Percentiles rank a stretch among this genome's conserved stretches.
These are phyloP conservation scores for Boletellus sp. DNA, from an alignment of 768 basidiomycete genomes.

Conservation along the genomic window DNA sequence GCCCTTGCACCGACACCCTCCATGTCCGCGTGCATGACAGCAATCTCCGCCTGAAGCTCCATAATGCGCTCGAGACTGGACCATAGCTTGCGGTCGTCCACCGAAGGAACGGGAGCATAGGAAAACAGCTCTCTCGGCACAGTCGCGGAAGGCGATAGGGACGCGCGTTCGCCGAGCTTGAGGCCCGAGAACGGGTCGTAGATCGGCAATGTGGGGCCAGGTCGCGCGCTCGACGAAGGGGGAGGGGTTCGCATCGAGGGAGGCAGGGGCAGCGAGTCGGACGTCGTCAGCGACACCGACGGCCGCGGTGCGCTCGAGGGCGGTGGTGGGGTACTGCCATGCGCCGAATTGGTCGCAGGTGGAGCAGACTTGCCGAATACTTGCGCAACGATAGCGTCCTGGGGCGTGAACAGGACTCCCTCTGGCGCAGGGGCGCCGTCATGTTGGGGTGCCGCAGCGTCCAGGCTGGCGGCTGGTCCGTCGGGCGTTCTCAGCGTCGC, in stretches of 20 bases:
- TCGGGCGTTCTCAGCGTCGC: slow-evolving; percentile 9
- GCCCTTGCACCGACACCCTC: slow-evolving; percentile 45
- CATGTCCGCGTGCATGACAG: slow-evolving; percentile 71
- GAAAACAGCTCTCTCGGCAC: slow-evolving; percentile 5
- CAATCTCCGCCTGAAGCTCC: slow-evolving; percentile 68
- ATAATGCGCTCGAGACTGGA: slow-evolving; percentile 63
- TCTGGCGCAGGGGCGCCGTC: background rate
- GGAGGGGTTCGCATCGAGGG: slow-evolving; percentile 6
- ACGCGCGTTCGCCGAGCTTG: slow-evolving; percentile 20
- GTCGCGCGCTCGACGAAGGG: background rate
- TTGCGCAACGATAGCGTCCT: slow-evolving; percentile 59
- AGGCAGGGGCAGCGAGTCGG: slow-evolving; percentile 13
- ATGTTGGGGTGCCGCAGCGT: slow-evolving; percentile 1
- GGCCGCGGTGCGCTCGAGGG: slow-evolving; percentile 8
- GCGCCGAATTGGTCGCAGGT: background rate
- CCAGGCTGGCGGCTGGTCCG: slow-evolving; percentile 5
- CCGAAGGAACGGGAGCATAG: slow-evolving; percentile 4
- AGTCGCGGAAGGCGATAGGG: slow-evolving; percentile 5
- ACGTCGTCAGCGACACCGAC: slow-evolving; percentile 10
- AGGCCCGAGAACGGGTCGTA: slow-evolving; percentile 35
- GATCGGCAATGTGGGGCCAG: slow-evolving; percentile 15
- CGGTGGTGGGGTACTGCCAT: background rate
- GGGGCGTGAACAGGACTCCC: slow-evolving; percentile 44
- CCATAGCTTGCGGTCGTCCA: slow-evolving; percentile 57
- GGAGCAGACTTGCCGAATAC: slow-evolving; percentile 17